Percentiles rank a stretch among this genome's conserved stretches.
phyloP scores from a whole-genome alignment of 768 basidiomycete species.

The Hypsizygus marmoreus region DNA sequence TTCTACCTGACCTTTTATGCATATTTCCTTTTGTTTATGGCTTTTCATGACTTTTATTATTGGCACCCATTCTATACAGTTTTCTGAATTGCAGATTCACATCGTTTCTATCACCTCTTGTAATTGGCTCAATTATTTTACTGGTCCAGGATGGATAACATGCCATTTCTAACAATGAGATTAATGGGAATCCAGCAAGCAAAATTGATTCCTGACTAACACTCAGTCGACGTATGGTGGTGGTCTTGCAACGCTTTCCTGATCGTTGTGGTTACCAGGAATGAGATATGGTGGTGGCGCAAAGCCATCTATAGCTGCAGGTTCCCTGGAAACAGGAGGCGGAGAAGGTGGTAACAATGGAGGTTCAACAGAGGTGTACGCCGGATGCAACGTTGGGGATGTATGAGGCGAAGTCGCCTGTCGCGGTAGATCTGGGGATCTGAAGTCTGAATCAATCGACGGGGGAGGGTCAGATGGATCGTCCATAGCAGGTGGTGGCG shows the following conservation, averaged over 20 bases:
- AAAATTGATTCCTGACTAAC: slow-evolving; percentile 1
- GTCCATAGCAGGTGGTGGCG: slow-evolving; percentile 81
- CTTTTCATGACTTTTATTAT: slow-evolving; percentile 34
- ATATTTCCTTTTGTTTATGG: slow-evolving; percentile 21
- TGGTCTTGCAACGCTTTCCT: slow-evolving; percentile 55
- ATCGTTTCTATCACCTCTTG: slow-evolving; percentile 2
- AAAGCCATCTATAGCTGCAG: slow-evolving; percentile 47
- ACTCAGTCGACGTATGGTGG: slow-evolving; percentile 64
- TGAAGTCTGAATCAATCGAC: slow-evolving; percentile 82
- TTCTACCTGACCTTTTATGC: slow-evolving; percentile 19
- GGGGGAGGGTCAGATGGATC: slow-evolving; percentile 89
- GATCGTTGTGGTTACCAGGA: slow-evolving; percentile 48
- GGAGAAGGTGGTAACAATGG: slow-evolving; percentile 30
- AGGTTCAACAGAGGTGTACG: slow-evolving; percentile 31
- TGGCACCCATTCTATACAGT: slow-evolving; percentile 16
- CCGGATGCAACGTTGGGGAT: slow-evolving; percentile 32
- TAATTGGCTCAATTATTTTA: slow-evolving; percentile 8
- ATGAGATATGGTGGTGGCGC: slow-evolving; percentile 83
- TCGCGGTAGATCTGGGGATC: slow-evolving; percentile 43
- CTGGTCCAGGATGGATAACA: slow-evolving; percentile 8
- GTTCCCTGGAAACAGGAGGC: slow-evolving; percentile 32
- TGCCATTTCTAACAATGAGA: slow-evolving; percentile 5
- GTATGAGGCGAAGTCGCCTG: slow-evolving; percentile 33
- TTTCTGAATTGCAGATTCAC: slow-evolving; percentile 1
- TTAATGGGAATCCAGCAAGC: background rate